Evolutionary conservation across 306 rosid genomes (phyloP), one percentile per base, ranked within the genome.

Genomic region (Cucumis hystrix): DNA sequence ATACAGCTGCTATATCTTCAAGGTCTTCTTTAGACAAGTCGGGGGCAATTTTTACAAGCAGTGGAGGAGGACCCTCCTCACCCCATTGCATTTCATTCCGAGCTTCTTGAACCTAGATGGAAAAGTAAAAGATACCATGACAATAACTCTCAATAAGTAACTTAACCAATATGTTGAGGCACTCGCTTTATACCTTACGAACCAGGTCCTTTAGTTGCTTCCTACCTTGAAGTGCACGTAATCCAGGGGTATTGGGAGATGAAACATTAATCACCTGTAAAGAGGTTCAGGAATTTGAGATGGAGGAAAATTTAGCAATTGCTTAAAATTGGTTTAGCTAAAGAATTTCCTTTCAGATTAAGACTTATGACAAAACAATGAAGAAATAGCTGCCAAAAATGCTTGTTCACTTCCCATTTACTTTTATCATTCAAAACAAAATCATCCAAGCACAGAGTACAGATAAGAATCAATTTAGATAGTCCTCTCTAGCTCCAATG

Each of bases 71-170:
- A 33, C 98, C 98, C 87, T 95, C 98, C 82, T 95, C 98, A 39
- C 97, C 98, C 98, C 97, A 95, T 88, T 95, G 98, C 98, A 95
- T 95, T 83, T 95, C 98, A 84, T 95, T 96, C 70, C 98, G 92
- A 78, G 98, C 97, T 65, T 95, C 97, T 77, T 95, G 98, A 83
- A 95, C 89, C 98, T 95, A 75, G 71, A 87, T 40, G 17, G 17
- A 60, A 81, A 40, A 68, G 80, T 82, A 12, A 78, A 81, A 79
- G 8, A 72, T 75, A 62, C 54, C 65, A 28, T 45, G 75, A 83
- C 83, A 80, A 75, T 82, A 83, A 47, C 18, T 56, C 55, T 80
- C 71, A 77, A 61, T 47, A 25, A 25, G 65, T 51, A 68, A 69
- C 14, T 69, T 43, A 69, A 66, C 7, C 10, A 76, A 64, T 28